These are phyloP conservation scores for Eutrema japonicum DNA, from an alignment of 345 rosid species.

Conservation along the genomic window DNA sequence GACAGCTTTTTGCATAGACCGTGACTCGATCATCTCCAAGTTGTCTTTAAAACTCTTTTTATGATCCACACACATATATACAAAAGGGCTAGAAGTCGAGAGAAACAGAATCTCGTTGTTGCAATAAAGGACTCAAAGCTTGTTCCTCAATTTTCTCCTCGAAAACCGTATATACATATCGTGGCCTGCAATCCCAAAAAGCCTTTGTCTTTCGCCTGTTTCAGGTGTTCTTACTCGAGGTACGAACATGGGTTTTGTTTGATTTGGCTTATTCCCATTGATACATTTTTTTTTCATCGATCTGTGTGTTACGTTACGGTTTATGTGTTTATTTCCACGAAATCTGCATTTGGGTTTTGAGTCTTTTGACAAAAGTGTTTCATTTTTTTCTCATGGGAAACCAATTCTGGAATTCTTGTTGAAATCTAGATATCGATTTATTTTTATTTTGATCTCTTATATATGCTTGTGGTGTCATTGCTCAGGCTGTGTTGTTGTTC, in stretches of 20 bases:
- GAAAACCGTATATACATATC: neutral
- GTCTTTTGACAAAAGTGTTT: neutral
- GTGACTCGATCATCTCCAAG: constrained; percentile 29
- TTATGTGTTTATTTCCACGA: neutral
- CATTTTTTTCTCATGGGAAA: neutral
- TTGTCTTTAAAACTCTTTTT: neutral
- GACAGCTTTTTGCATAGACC: constrained; percentile 14
- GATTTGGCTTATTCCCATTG: constrained; percentile 3
- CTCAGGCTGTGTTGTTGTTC: constrained; percentile 58
- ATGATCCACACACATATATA: constrained; percentile 1
- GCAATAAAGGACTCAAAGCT: neutral
- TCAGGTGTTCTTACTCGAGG: constrained; percentile 15
- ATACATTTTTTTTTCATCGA: neutral
- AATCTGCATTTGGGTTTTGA: constrained; percentile 15
- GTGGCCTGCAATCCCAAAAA: neutral
- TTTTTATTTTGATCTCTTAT: constrained; percentile 7
- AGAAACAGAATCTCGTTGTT: neutral
- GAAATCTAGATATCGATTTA: neutral
- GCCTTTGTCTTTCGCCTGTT: neutral
- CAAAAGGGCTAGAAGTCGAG: neutral
- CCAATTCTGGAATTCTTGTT: neutral
- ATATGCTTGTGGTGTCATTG: constrained; percentile 36
- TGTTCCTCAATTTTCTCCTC: neutral
- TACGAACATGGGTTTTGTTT: constrained; percentile 13
- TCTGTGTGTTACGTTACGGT: constrained; percentile 5